phyloP scores from a whole-genome alignment of 306 rosid species.

The barrel medic (Medicago truncatula) region DNA sequence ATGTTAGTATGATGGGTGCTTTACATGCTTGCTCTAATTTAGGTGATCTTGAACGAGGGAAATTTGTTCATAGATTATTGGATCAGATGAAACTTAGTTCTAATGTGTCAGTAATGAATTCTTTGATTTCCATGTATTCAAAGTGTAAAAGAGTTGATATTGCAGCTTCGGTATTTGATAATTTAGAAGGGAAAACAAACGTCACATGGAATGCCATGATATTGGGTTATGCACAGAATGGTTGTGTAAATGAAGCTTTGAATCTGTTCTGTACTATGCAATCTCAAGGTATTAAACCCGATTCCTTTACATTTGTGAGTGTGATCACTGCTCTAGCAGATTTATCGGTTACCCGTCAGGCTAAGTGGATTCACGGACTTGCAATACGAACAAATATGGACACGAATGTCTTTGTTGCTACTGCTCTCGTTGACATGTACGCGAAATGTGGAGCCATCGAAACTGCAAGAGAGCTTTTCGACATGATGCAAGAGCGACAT shows the following conservation, averaged over 20 bases:
- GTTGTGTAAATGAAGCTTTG: slow-evolving; percentile 65
- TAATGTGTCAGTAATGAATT: slow-evolving; percentile 73
- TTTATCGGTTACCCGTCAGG: slow-evolving; percentile 78
- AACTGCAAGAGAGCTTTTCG: slow-evolving; percentile 77
- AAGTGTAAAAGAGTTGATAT: slow-evolving; percentile 80
- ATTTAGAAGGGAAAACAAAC: slow-evolving; percentile 60
- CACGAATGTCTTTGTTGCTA: slow-evolving; percentile 71
- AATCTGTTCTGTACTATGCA: slow-evolving; percentile 71
- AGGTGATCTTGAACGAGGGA: slow-evolving; percentile 74
- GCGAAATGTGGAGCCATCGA: slow-evolving; percentile 79
- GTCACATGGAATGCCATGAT: slow-evolving; percentile 97
- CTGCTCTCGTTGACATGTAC: slow-evolving; percentile 85
- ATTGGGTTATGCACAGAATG: slow-evolving; percentile 88
- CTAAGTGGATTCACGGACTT: slow-evolving; percentile 96
- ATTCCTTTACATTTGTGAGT: slow-evolving; percentile 86
- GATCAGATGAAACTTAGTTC: slow-evolving; percentile 56
- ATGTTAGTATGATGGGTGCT: slow-evolving; percentile 77
- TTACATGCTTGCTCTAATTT: slow-evolving; percentile 85
- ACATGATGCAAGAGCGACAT: slow-evolving; percentile 77
- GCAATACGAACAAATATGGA: slow-evolving; percentile 69
- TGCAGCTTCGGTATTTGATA: slow-evolving; percentile 66
- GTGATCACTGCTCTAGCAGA: slow-evolving; percentile 84
- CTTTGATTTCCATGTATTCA: slow-evolving; percentile 92
- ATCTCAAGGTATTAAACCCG: slow-evolving; percentile 62
- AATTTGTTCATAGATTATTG: slow-evolving; percentile 60